A percentile compares a stretch with the other conserved stretches of the same genome.
phyloP scores from a whole-genome alignment of 768 basidiomycete genomes.

The Termitomyces eurrhizus region DNA sequence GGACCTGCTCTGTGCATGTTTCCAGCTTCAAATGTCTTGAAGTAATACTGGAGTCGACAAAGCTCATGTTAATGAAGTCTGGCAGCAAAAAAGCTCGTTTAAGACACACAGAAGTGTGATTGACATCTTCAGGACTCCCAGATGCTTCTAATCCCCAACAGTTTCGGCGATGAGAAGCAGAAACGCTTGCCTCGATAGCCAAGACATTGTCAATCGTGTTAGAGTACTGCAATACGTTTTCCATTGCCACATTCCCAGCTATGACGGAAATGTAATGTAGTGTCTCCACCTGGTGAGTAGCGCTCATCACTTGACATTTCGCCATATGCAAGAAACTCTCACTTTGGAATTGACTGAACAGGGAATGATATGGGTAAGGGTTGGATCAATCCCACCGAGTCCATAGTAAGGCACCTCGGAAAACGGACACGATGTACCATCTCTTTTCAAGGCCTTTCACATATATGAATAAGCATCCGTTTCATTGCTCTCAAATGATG shows the following conservation, averaged over 20 bases:
- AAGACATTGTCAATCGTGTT: conserved; percentile 13
- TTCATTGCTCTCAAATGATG: background rate
- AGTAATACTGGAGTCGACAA: conserved; percentile 8
- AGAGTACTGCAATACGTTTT: conserved; percentile 4
- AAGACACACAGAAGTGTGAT: conserved; percentile 5
- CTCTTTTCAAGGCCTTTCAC: conserved; percentile 14
- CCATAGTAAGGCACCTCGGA: conserved; percentile 11
- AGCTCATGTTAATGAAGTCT: background rate
- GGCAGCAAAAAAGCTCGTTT: background rate
- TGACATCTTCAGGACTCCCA: background rate
- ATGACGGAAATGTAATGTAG: conserved; percentile 11
- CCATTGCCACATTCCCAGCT: conserved; percentile 4
- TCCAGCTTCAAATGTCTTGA: conserved; percentile 9
- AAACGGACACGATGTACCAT: conserved; percentile 16
- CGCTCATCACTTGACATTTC: background rate
- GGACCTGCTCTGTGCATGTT: conserved; percentile 4
- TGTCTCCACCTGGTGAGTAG: conserved; percentile 7
- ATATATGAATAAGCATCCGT: background rate
- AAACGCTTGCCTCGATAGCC: conserved; percentile 6
- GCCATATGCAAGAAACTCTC: background rate
- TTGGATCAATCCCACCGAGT: conserved; percentile 5
- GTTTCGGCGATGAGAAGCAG: conserved; percentile 10
- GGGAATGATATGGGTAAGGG: conserved; percentile 13
- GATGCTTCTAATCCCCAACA: conserved; percentile 16
- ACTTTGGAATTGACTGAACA: conserved; percentile 12